Percentiles rank a stretch among this genome's conserved stretches.
phyloP scores from a whole-genome alignment of 192 early-diverging fungal genomes.

The Umbelopsis sp. region DNA sequence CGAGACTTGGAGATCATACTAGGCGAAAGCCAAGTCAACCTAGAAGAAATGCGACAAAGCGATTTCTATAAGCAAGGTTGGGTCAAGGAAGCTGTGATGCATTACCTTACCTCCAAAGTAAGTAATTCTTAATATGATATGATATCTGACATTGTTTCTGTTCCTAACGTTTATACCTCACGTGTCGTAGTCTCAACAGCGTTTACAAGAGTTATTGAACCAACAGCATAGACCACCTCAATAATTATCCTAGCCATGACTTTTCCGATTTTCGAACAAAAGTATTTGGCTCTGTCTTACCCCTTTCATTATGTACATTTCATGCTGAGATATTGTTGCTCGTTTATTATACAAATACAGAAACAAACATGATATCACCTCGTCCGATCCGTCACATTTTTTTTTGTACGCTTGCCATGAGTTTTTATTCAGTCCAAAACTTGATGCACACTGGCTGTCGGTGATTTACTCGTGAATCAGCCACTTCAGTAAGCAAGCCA shows the following conservation, averaged over 20 bases:
- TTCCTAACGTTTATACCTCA: too few species aligned
- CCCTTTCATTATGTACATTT: constrained; percentile 17
- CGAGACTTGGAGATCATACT: constrained; percentile 86
- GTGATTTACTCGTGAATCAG: neutral
- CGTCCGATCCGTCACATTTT: neutral
- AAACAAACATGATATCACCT: neutral
- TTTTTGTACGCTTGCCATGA: neutral
- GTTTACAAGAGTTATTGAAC: constrained; percentile 37
- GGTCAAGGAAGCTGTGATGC: constrained; percentile 90
- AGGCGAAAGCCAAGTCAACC: constrained; percentile 73
- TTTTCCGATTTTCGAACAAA: too few species aligned
- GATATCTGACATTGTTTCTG: too few species aligned
- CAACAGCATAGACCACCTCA: constrained; percentile 22
- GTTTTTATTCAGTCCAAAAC: constrained; percentile 21
- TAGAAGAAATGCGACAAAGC: constrained; percentile 70
- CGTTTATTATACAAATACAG: constrained; percentile 15
- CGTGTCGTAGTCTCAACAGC: constrained; percentile 30
- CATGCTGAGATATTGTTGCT: constrained; percentile 2
- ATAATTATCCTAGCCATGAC: neutral
- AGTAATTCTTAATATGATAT: neutral
- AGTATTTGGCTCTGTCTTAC: neutral
- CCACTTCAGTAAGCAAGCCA: constrained; percentile 20
- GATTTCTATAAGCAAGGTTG: constrained; percentile 77
- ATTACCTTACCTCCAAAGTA: constrained; percentile 79
- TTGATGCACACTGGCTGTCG: constrained; percentile 34